phyloP scores from a whole-genome alignment of 2,329 filamentous ascomycete genomes.

The Cordyceps tenuipes region DNA sequence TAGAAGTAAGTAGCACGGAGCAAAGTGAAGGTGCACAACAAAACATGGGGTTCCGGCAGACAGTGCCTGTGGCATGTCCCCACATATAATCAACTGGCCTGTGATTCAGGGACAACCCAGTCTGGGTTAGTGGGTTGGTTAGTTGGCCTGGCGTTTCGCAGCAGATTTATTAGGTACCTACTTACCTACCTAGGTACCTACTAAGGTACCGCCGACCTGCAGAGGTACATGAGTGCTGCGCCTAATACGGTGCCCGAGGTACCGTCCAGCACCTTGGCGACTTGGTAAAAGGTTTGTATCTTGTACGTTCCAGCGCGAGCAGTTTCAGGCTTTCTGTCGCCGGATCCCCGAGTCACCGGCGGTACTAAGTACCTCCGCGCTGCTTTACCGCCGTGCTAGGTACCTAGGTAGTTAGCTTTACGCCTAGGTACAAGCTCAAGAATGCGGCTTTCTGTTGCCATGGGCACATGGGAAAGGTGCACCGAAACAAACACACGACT shows the following conservation, averaged over 20 bases:
- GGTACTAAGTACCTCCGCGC: background rate
- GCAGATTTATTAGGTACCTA: conserved; percentile 1
- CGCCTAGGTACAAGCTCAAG: background rate
- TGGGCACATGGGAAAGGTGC: conserved; percentile 5
- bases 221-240: too few relatives aligned
- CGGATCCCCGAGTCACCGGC: background rate
- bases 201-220: background rate
- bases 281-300: too few relatives aligned
- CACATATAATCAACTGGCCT: conserved; percentile 8
- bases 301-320: too few relatives aligned
- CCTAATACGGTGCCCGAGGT: background rate
- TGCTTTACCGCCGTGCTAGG: background rate
- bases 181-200: too few relatives aligned
- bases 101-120: conserved; percentile 8
- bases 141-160: background rate
- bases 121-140: too few relatives aligned
- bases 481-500: background rate
- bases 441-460: conserved; percentile 10
- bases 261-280: too few relatives aligned
- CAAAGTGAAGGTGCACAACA: conserved; percentile 4
- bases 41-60: conserved; percentile 11
- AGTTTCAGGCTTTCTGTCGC: too few relatives aligned
- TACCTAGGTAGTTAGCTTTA: too few relatives aligned
- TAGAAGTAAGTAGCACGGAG: background rate
- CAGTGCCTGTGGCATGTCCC: conserved; percentile 4